Conservation (phyloP, 2,329 filamentous ascomycete genomes). For the Proliferodiscus dingleyae region DNA sequence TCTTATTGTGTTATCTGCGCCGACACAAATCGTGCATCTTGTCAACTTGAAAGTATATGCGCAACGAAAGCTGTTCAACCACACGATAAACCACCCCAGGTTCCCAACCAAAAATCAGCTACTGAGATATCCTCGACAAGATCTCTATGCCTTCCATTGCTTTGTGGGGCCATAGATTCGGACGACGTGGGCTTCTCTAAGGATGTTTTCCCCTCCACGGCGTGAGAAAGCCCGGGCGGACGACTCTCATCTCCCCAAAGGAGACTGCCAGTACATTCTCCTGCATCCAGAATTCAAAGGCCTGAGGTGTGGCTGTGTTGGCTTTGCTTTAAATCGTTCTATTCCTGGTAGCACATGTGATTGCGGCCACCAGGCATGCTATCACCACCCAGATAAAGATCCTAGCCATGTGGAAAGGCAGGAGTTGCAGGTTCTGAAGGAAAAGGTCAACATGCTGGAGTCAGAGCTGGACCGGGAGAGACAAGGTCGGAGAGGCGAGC, state of each 20-base stretch:
- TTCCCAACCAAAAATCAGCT: background rate
- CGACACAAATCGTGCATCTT: too few species aligned
- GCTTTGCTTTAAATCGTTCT: slow-evolving; percentile 50
- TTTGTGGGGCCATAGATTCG: slow-evolving; percentile 22
- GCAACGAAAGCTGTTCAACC: background rate
- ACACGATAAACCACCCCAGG: background rate
- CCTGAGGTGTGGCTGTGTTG: slow-evolving; percentile 53
- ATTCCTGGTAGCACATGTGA: slow-evolving; percentile 51
- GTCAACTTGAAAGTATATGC: too few species aligned
- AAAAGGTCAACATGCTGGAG: slow-evolving; percentile 42
- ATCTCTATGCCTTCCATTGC: slow-evolving; percentile 21
- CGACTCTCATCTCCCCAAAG: slow-evolving; percentile 49
- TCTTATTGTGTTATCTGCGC: too few species aligned
- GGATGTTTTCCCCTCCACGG: slow-evolving; percentile 27
- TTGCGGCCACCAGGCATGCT: slow-evolving; percentile 57
- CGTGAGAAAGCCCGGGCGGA: slow-evolving; percentile 25
- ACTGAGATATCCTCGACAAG: slow-evolving; percentile 13
- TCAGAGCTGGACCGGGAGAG: slow-evolving; percentile 37
- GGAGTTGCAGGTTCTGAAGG: slow-evolving; percentile 46
- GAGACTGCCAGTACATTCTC: slow-evolving; percentile 56
- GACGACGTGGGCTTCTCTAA: slow-evolving; percentile 16
- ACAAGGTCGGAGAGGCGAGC: slow-evolving; percentile 20
- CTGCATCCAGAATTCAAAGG: slow-evolving; percentile 52
- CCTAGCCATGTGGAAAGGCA: slow-evolving; percentile 40
- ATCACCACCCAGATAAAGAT: slow-evolving; percentile 44